Evolutionary conservation across 805 yeast genomes (phyloP).

Genomic region (Teunomyces aglyptinius): DNA sequence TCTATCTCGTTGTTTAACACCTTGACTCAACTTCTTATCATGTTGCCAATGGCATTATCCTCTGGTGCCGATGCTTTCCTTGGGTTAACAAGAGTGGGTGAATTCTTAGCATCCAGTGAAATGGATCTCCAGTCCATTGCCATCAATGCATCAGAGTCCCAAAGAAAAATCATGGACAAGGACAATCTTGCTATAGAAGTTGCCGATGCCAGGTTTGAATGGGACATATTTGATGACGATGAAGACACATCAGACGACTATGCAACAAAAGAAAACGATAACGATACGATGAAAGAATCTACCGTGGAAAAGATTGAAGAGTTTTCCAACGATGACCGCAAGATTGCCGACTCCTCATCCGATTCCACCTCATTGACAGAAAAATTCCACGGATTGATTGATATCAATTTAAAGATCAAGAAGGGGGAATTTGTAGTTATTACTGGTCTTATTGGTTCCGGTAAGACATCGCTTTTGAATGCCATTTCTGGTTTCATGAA

Average conservation of each 20-base stretch:
- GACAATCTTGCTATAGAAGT: slow-evolving; percentile 47
- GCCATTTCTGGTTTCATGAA: slow-evolving; percentile 75
- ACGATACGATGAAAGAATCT: slow-evolving; percentile 21
- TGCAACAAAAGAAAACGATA: slow-evolving; percentile 18
- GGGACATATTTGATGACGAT: slow-evolving; percentile 48
- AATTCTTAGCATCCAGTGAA: slow-evolving; percentile 47
- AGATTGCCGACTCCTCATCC: slow-evolving; percentile 4
- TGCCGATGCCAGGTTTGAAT: slow-evolving; percentile 56
- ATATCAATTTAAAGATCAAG: slow-evolving; percentile 52
- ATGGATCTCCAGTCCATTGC: slow-evolving; percentile 32
- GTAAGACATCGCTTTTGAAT: slow-evolving; percentile 69
- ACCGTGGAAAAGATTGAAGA: slow-evolving; percentile 9
- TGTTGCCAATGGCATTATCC: slow-evolving; percentile 70
- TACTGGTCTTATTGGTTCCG: slow-evolving; percentile 81
- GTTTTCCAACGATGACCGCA: slow-evolving; percentile 1
- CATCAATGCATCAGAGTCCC: slow-evolving; percentile 25
- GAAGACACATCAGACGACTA: slow-evolving; percentile 12
- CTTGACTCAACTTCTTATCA: slow-evolving; percentile 58
- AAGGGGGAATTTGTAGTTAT: slow-evolving; percentile 72
- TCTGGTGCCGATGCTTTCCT: slow-evolving; percentile 66
- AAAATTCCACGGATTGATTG: slow-evolving; percentile 43
- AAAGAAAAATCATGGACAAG: slow-evolving; percentile 21
- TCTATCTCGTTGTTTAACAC: slow-evolving; percentile 67
- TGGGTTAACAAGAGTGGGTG: slow-evolving; percentile 58
- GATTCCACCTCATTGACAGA: slow-evolving; percentile 5